Percentiles rank a stretch among this genome's conserved stretches.
Conservation (phyloP, 371 early-diverging fungal species). For the Mucor sp. region DNA sequence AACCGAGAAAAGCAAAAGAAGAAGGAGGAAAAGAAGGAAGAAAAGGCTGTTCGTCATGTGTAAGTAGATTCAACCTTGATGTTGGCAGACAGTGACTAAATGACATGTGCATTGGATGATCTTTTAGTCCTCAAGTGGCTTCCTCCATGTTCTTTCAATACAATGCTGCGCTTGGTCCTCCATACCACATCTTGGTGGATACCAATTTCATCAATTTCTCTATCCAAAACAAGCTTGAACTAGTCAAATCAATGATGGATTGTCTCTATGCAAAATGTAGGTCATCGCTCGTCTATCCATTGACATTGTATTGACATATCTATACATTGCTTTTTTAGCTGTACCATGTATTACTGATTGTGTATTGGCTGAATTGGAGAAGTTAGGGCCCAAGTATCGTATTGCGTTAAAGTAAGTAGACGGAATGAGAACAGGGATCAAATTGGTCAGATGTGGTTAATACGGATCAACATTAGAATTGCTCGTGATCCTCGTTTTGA, state of each 20-base stretch:
- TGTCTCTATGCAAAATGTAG: constrained; percentile 96
- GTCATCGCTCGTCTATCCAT: constrained; percentile 4
- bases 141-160: constrained; percentile 97
- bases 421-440: background rate
- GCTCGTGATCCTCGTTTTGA: constrained; percentile 97
- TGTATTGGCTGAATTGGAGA: constrained; percentile 99
- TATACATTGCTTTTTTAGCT: constrained; percentile 19
- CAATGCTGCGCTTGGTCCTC: constrained; percentile 97
- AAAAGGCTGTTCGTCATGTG: constrained; percentile 79
- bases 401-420: constrained; percentile 84
- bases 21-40: constrained; percentile 71
- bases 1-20: constrained; percentile 80
- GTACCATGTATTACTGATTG: constrained; percentile 99
- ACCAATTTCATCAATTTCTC: constrained; percentile 99
- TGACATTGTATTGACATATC: background rate
- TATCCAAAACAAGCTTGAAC: constrained; percentile 98
- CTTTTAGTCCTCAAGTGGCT: constrained; percentile 81
- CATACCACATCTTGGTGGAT: constrained; percentile 98
- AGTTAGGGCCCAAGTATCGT: constrained; percentile 96
- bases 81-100: background rate
- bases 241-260: constrained; percentile 98
- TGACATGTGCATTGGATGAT: background rate
- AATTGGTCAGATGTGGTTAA: background rate
- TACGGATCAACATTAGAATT: constrained; percentile 50
- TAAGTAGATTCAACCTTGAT: constrained; percentile 41